Evolutionary conservation across 2,329 filamentous ascomycete genomes (phyloP).

Genomic region (Myriosclerotinia curreyana): DNA sequence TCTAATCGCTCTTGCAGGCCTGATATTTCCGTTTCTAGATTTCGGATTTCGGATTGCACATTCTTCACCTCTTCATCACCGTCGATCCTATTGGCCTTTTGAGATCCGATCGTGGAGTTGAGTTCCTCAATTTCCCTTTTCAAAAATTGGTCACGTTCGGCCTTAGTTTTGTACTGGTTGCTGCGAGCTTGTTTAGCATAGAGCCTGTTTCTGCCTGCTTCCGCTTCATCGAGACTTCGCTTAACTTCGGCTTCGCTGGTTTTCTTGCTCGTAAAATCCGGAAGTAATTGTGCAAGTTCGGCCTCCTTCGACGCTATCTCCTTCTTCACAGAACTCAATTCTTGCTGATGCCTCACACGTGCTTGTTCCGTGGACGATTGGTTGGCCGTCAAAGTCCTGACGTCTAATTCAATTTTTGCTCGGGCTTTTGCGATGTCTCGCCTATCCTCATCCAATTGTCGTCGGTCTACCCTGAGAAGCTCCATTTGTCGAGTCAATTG

Average conservation of each 20-base stretch:
- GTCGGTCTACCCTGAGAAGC: constrained; percentile 77
- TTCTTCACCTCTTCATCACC: constrained; percentile 77
- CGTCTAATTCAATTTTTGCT: constrained; percentile 82
- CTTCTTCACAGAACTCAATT: constrained; percentile 67
- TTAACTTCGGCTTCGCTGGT: constrained; percentile 69
- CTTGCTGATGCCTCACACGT: constrained; percentile 65
- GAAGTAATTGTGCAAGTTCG: constrained; percentile 71
- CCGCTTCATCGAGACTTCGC: constrained; percentile 70
- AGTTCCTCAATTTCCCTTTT: constrained; percentile 77
- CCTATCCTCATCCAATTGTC: constrained; percentile 85
- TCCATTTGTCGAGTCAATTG: constrained; percentile 80
- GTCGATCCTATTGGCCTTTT: constrained; percentile 81
- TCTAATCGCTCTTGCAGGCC: constrained; percentile 70
- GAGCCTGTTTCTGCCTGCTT: constrained; percentile 72
- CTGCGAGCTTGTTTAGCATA: constrained; percentile 91
- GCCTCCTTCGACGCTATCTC: constrained; percentile 74
- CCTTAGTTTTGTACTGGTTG: constrained; percentile 82
- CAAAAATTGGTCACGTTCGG: constrained; percentile 81
- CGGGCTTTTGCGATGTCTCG: constrained; percentile 74
- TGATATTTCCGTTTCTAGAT: constrained; percentile 70
- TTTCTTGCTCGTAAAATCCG: constrained; percentile 71
- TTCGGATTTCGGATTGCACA: constrained; percentile 67
- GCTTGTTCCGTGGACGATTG: constrained; percentile 74
- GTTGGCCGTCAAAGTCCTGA: constrained; percentile 78
- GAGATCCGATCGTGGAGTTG: constrained; percentile 69